Evolutionary conservation across 768 basidiomycete genomes (phyloP).

Genomic region (Pleurotus pulmonarius): DNA sequence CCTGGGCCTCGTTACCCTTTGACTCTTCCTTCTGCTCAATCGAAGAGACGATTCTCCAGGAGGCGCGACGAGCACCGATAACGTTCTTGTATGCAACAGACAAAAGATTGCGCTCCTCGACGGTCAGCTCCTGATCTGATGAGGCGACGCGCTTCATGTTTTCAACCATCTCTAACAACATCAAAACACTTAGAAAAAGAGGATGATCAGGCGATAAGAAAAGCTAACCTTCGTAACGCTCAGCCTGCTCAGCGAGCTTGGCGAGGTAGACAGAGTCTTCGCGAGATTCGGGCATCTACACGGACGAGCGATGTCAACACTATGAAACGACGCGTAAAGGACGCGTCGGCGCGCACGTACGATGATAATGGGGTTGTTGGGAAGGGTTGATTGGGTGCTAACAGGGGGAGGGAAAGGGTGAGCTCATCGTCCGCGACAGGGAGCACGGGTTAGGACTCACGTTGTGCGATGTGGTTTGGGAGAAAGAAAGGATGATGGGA

Average conservation of each 20-base stretch:
- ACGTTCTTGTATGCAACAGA: slow-evolving; percentile 91
- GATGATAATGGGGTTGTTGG: slow-evolving; percentile 23
- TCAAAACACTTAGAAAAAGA: slow-evolving; percentile 12
- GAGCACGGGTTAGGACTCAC: slow-evolving; percentile 36
- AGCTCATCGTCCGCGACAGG: slow-evolving; percentile 28
- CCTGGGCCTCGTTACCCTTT: slow-evolving; percentile 45
- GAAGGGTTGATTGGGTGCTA: slow-evolving; percentile 17
- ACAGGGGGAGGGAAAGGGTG: slow-evolving; percentile 18
- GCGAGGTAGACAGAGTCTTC: slow-evolving; percentile 99
- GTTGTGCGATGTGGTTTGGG: slow-evolving; percentile 35
- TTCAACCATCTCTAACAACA: slow-evolving; percentile 84
- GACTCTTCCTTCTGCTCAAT: slow-evolving; percentile 67
- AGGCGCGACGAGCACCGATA: slow-evolving; percentile 77
- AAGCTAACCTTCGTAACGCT: slow-evolving; percentile 90
- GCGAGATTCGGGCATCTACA: slow-evolving; percentile 78
- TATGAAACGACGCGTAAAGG: slow-evolving; percentile 20
- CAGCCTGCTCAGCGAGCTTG: slow-evolving; percentile 99
- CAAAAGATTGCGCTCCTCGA: slow-evolving; percentile 93
- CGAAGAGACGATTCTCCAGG: slow-evolving; percentile 79
- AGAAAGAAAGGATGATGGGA: slow-evolving; percentile 44
- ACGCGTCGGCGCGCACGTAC: slow-evolving; percentile 31
- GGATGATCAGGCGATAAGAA: slow-evolving; percentile 5
- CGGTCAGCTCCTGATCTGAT: slow-evolving; percentile 96
- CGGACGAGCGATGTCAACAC: slow-evolving; percentile 3
- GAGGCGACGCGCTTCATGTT: slow-evolving; percentile 99